Percentiles rank a stretch among this genome's conserved stretches.
Conservation (phyloP, 2,329 filamentous ascomycete species). For the Colletotrichum orbiculare region DNA sequence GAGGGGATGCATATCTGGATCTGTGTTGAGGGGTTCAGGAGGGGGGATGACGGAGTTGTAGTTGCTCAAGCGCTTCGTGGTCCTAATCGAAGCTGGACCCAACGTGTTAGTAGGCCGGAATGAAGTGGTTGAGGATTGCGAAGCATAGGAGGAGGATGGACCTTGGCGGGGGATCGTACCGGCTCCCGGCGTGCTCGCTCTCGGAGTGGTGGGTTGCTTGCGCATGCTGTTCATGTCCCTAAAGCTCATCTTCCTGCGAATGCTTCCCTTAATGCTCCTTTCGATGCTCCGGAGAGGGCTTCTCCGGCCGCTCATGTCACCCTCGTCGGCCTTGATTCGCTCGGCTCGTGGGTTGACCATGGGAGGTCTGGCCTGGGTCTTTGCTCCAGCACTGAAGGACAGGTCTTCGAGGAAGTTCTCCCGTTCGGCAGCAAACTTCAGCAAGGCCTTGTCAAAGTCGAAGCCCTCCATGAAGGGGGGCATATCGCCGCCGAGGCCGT, state of each 20-base stretch:
- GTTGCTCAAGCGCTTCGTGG: slow-evolving; percentile 89
- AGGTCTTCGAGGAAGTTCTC: slow-evolving; percentile 95
- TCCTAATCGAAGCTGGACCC: slow-evolving; percentile 71
- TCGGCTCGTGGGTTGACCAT: slow-evolving; percentile 85
- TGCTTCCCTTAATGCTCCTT: slow-evolving; percentile 83
- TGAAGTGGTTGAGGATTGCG: slow-evolving; percentile 31
- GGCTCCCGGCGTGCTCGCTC: slow-evolving; percentile 36
- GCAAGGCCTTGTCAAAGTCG: slow-evolving; percentile 92
- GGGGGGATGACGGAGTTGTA: slow-evolving; percentile 98
- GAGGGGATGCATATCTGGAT: slow-evolving; percentile 94
- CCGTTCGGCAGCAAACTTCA: slow-evolving; percentile 95
- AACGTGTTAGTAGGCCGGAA: slow-evolving; percentile 34
- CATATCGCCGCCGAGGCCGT: slow-evolving; percentile 28
- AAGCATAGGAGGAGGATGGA: slow-evolving; percentile 32
- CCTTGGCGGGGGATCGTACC: slow-evolving; percentile 31
- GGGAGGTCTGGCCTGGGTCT: slow-evolving; percentile 74
- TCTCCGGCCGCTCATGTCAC: slow-evolving; percentile 59
- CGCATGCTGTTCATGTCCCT: slow-evolving; percentile 95
- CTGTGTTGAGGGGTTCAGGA: slow-evolving; percentile 88
- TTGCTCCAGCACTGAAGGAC: slow-evolving; percentile 86
- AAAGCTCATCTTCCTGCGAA: slow-evolving; percentile 91
- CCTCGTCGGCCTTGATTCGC: slow-evolving; percentile 82
- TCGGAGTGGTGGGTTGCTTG: slow-evolving; percentile 76
- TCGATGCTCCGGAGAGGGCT: slow-evolving; percentile 66
- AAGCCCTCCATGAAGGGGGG: slow-evolving; percentile 59